Base-by-base conservation (phyloP, 768 basidiomycete species). In the Gautieria morchelliformis region DNA sequence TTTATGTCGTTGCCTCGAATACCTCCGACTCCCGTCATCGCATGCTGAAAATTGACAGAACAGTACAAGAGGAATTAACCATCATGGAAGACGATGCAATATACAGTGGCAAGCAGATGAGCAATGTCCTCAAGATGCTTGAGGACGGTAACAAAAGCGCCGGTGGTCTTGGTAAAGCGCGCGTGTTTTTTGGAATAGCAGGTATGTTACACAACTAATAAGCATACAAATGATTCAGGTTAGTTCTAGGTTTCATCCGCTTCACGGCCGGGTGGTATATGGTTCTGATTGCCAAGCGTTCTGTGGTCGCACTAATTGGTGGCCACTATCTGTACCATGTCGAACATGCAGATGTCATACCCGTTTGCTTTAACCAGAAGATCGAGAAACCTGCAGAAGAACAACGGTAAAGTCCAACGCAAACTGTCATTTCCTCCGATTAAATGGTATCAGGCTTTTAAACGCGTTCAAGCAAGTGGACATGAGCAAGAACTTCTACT, bases 401-500 rank as follows among this genome's bases (percentile, higher is more conserved):
- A 66, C 87, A 89, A 64, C 83, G 70, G 71, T 71, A 47, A 58
- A 64, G 52, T 15, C 5, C 17, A 50, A 17, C 17, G n/a, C 42
- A 20, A 15, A 41, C 47, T 37, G 41, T 41, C 35, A 20, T 17
- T 27, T 47, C 39, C 52, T 20, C 46, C 33, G 15, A 30, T 39
- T 49, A 17, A 56, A 33, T 19, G 20, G 11, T 27, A 40, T 47
- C 52, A 74, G 91, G 9, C 76, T 93, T 35, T 82, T 94, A 74
- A 86, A 83, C 59, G 81, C 89, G 9, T 99, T 98, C 75, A 93
- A 93, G 67, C 91, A 94, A 69, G 93, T 97, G 1, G 95, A 99
- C 66, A 83, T 98, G 79, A 86, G 88, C n/a, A 97, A 97, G 73
- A 97, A 98, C 73, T 98, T 98, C 68, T 99, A 97, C 72, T 97